phyloP scores from a whole-genome alignment of 2,329 filamentous ascomycete species.

The Calonectria honghensis region DNA sequence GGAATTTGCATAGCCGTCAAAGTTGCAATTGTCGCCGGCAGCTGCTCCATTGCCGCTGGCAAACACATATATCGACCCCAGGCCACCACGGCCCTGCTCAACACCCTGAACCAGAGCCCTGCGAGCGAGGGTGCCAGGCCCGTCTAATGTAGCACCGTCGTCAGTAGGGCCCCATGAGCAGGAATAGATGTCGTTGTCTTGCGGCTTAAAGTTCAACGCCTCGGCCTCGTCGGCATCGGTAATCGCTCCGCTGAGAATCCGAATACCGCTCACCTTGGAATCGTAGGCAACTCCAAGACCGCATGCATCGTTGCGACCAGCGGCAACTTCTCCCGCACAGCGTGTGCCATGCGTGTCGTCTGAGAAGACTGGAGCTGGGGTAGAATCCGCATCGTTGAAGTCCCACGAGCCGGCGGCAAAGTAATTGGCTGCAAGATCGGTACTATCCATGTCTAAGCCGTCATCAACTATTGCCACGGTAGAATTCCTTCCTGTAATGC shows the following conservation, averaged over 20 bases:
- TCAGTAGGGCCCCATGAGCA: slow-evolving; percentile 99
- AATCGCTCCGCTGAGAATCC: slow-evolving; percentile 93
- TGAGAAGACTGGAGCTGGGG: slow-evolving; percentile 86
- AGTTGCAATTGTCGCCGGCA: slow-evolving; percentile 95
- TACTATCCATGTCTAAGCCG: slow-evolving; percentile 95
- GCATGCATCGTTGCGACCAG: slow-evolving; percentile 92
- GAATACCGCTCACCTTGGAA: slow-evolving; percentile 90
- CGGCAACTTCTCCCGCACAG: slow-evolving; percentile 95
- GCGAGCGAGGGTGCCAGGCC: slow-evolving; percentile 89
- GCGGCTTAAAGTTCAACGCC: slow-evolving; percentile 92
- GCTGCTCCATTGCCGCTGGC: slow-evolving; percentile 93
- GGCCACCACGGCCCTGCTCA: slow-evolving; percentile 88
- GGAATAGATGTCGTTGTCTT: slow-evolving; percentile 97
- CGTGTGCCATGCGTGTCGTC: slow-evolving; percentile 95
- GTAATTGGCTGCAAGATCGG: slow-evolving; percentile 94
- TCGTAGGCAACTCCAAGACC: slow-evolving; percentile 96
- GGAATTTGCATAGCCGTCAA: slow-evolving; percentile 99
- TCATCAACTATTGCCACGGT: slow-evolving; percentile 97
- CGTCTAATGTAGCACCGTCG: slow-evolving; percentile 95
- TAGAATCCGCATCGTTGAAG: slow-evolving; percentile 89
- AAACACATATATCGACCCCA: slow-evolving; percentile 96
- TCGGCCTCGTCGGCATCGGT: slow-evolving; percentile 93
- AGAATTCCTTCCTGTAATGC: slow-evolving; percentile 91
- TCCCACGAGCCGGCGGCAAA: slow-evolving; percentile 95
- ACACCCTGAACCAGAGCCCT: slow-evolving; percentile 94